Evolutionary conservation across 1,139 yeast genomes (phyloP).

Genomic region (Magnusiomyces magnusii): DNA sequence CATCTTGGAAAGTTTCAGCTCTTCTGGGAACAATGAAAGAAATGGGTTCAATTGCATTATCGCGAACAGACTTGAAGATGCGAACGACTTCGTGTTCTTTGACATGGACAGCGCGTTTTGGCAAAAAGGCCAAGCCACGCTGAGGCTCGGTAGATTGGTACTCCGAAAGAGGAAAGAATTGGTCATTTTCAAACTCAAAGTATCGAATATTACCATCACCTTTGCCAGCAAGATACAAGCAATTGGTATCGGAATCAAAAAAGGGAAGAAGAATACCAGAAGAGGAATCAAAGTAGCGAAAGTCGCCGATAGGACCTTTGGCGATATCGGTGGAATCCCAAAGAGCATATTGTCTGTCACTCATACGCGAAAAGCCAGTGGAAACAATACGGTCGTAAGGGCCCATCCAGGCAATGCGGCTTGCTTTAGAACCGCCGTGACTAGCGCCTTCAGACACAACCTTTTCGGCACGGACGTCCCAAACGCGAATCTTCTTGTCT

Average conservation of each 20-base stretch:
- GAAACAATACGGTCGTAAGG: constrained; percentile 77
- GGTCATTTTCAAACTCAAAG: constrained; percentile 72
- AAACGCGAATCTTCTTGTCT: constrained; percentile 80
- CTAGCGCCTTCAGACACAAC: constrained; percentile 79
- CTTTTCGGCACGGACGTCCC: constrained; percentile 78
- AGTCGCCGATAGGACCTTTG: constrained; percentile 84
- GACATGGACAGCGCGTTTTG: constrained; percentile 70
- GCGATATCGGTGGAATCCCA: constrained; percentile 77
- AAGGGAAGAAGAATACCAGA: constrained; percentile 92
- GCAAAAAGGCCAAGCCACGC: constrained; percentile 89
- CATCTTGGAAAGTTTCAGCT: constrained; percentile 86
- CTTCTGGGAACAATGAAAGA: constrained; percentile 91
- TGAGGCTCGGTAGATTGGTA: constrained; percentile 87
- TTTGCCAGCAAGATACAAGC: constrained; percentile 87
- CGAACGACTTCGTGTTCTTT: constrained; percentile 77
- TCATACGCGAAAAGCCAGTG: constrained; percentile 89
- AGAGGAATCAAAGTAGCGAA: constrained; percentile 75
- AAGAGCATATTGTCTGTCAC: constrained; percentile 91
- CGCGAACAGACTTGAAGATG: constrained; percentile 79
- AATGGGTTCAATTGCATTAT: constrained; percentile 75
- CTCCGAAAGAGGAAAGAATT: constrained; percentile 73
- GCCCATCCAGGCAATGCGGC: constrained; percentile 87
- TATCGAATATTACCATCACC: constrained; percentile 98
- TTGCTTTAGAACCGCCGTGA: constrained; percentile 86
- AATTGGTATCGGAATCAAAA: constrained; percentile 71